phyloP scores from a whole-genome alignment of 2,329 filamentous ascomycete genomes.

The Stachybotrys chartarum region DNA sequence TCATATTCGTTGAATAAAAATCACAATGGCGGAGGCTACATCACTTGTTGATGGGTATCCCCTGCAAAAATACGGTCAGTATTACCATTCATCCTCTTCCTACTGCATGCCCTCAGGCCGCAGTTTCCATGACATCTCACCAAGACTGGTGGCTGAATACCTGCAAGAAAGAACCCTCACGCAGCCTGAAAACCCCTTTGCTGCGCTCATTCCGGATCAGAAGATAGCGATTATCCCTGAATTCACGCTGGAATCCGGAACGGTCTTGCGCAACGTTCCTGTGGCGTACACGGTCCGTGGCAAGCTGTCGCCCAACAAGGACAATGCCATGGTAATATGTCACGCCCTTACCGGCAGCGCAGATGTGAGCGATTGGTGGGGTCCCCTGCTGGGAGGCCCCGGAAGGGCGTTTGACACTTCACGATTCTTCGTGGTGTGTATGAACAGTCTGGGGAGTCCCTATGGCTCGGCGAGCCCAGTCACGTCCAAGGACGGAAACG shows the following conservation, averaged over 20 bases:
- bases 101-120: background rate
- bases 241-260: conserved; percentile 90
- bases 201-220: conserved; percentile 80
- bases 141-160: conserved; percentile 53
- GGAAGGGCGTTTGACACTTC: conserved; percentile 76
- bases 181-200: conserved; percentile 90
- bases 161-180: conserved; percentile 55
- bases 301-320: conserved; percentile 47
- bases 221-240: conserved; percentile 78
- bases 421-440: conserved; percentile 77
- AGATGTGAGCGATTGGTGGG: conserved; percentile 86
- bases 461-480: conserved; percentile 85
- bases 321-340: conserved; percentile 71
- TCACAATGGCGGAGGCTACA: conserved; percentile 15
- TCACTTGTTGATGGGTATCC: conserved; percentile 8
- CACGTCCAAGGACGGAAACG: conserved; percentile 78
- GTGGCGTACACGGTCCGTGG: conserved; percentile 62
- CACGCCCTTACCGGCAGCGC: conserved; percentile 81
- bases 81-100: background rate
- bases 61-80: conserved; percentile 16
- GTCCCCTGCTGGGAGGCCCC: conserved; percentile 68
- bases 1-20: background rate
- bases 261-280: conserved; percentile 68
- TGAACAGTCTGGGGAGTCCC: conserved; percentile 79
- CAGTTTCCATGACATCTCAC: background rate